phyloP scores from a whole-genome alignment of 2,329 filamentous ascomycete species.

The Pseudopithomyces maydicus region DNA sequence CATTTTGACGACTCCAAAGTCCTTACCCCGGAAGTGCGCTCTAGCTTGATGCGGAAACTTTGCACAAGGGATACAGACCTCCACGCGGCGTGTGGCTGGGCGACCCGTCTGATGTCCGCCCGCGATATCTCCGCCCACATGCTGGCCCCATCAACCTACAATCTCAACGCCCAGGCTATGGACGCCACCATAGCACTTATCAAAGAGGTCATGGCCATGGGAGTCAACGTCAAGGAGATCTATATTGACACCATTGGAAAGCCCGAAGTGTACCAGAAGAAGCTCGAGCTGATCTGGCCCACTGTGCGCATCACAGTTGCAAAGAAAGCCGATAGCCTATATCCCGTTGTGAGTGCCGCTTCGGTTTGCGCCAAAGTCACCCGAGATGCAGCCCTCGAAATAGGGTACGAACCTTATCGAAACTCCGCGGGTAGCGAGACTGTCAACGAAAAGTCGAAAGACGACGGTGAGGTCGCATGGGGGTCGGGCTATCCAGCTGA shows the following conservation, averaged over 20 bases:
- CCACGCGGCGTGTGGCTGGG: conserved; percentile 77
- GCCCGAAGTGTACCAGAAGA: conserved; percentile 81
- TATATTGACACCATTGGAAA: conserved; percentile 95
- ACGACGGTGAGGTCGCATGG: conserved; percentile 61
- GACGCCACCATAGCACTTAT: conserved; percentile 88
- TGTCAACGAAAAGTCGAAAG: conserved; percentile 31
- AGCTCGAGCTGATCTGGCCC: conserved; percentile 83
- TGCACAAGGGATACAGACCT: conserved; percentile 68
- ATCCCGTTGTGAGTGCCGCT: conserved; percentile 90
- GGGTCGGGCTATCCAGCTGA: conserved; percentile 95
- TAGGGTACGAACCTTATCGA: conserved; percentile 66
- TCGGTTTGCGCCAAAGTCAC: conserved; percentile 97
- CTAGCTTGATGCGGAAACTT: conserved; percentile 71
- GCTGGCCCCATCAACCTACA: conserved; percentile 73
- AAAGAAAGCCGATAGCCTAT: conserved; percentile 86
- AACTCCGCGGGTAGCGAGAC: conserved; percentile 31
- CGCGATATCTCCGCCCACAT: conserved; percentile 81
- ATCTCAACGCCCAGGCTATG: conserved; percentile 94
- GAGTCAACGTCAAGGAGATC: conserved; percentile 84
- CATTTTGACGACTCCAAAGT: conserved; percentile 97
- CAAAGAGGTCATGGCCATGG: conserved; percentile 72
- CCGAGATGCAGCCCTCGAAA: conserved; percentile 84
- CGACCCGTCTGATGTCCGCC: conserved; percentile 78
- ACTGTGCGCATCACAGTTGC: conserved; percentile 58
- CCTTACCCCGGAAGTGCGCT: conserved; percentile 78